Conservation (phyloP, 106 monocot genomes). For the Dendrobium officinale region DNA sequence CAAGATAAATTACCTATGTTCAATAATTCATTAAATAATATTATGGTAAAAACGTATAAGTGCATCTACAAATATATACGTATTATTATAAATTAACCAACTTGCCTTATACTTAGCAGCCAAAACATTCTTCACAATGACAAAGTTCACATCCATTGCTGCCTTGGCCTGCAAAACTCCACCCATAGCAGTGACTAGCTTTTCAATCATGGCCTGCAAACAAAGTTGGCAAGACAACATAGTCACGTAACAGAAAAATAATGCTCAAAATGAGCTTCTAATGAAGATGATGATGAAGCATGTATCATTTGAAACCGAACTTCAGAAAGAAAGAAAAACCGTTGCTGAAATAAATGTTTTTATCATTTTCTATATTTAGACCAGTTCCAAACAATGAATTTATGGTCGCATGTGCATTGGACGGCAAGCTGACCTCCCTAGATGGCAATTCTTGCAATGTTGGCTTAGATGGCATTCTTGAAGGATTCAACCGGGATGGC, state of each 20-base stretch:
- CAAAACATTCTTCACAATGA: constrained; percentile 83
- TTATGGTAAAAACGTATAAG: not conserved
- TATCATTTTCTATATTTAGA: too few relatives aligned
- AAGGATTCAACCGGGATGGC: too few relatives aligned
- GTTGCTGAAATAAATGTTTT: too few relatives aligned
- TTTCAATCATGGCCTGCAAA: constrained; percentile 53
- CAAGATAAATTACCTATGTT: not conserved
- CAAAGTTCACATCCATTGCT: constrained; percentile 73
- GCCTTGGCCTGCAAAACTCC: constrained; percentile 49
- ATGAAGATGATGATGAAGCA: not conserved
- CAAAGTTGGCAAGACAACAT: constrained; percentile 9
- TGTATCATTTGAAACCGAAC: not conserved
- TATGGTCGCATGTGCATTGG: too few relatives aligned
- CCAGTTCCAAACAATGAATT: too few relatives aligned
- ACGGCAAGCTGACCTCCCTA: too few relatives aligned
- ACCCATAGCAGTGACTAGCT: constrained; percentile 79
- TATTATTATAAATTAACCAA: constrained; percentile 2
- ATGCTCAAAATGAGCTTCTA: not conserved
- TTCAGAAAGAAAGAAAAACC: not conserved
- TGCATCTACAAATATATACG: not conserved
- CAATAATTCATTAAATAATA: not conserved
- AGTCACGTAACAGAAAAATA: not conserved
- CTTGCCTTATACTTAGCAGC: constrained; percentile 85
- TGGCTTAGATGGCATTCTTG: too few relatives aligned
- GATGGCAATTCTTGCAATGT: too few relatives aligned